A percentile compares a stretch with the other conserved stretches of the same genome.
Evolutionary conservation across 2,329 filamentous ascomycete genomes (phyloP).

Genomic region (Trichoderma brevicompactum): DNA sequence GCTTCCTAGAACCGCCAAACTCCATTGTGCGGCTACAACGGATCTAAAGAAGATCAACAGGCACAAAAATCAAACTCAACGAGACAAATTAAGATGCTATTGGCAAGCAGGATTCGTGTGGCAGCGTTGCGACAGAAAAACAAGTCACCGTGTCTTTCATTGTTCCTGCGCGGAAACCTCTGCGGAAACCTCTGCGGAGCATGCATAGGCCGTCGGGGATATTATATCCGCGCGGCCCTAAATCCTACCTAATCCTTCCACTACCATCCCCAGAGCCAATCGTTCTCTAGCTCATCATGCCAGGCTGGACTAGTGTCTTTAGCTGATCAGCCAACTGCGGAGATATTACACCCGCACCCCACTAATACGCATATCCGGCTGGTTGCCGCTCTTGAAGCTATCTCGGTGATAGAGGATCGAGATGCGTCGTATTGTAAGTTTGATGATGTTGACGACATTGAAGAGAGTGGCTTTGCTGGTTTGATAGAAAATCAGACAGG

Average conservation of each 20-base stretch:
- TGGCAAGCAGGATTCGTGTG: too few species aligned
- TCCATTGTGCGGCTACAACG: conserved; percentile 1
- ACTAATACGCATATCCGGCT: background rate
- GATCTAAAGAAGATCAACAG: background rate
- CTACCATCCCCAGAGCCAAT: background rate
- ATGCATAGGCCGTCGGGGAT: background rate
- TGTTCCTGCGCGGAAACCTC: too few species aligned
- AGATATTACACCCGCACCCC: conserved; percentile 10
- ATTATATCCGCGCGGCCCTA: conserved; percentile 3
- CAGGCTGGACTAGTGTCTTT: background rate
- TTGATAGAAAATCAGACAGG: too few species aligned
- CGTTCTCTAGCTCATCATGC: background rate
- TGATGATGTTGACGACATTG: background rate
- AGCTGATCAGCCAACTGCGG: background rate
- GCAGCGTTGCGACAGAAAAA: too few species aligned
- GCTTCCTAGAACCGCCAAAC: background rate
- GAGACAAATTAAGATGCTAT: too few species aligned
- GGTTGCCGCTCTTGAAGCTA: background rate
- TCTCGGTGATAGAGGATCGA: background rate
- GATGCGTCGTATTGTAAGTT: background rate
- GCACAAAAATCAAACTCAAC: too few species aligned
- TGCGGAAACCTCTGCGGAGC: background rate
- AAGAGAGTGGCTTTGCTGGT: background rate
- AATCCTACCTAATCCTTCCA: background rate
- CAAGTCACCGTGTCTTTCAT: too few species aligned